A percentile compares a stretch with the other conserved stretches of the same genome.
These are phyloP conservation scores for Dioszegia hungarica DNA, from an alignment of 768 basidiomycete species.

Conservation along the genomic window DNA sequence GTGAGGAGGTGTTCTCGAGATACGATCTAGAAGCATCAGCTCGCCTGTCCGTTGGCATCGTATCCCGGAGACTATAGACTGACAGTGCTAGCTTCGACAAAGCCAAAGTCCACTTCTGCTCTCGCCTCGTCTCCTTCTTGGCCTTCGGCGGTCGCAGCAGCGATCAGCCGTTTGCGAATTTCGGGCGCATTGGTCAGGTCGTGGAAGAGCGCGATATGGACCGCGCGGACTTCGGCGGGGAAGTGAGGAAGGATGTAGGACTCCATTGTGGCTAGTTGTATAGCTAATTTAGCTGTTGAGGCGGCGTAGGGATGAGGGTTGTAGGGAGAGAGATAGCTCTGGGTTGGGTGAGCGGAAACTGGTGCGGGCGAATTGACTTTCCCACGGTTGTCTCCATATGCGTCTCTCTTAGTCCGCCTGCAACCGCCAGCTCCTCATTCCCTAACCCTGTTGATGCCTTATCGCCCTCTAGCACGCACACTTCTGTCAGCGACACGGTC, in stretches of 20 bases:
- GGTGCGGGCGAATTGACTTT: neutral
- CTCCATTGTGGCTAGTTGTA: slow-evolving; percentile 42
- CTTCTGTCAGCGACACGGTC: too few species aligned
- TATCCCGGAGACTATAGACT: slow-evolving; percentile 35
- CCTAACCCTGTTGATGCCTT: too few species aligned
- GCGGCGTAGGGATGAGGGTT: neutral
- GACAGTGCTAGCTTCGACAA: slow-evolving; percentile 79
- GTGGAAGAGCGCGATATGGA: slow-evolving; percentile 64
- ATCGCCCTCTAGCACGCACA: too few species aligned
- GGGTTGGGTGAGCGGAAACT: neutral
- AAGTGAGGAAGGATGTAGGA: slow-evolving; percentile 43
- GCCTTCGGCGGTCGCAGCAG: slow-evolving; percentile 61
- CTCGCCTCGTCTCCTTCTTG: slow-evolving; percentile 62
- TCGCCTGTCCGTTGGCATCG: neutral
- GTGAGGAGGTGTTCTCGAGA: slow-evolving; percentile 76
- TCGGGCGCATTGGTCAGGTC: slow-evolving; percentile 61
- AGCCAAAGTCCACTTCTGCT: slow-evolving; percentile 79
- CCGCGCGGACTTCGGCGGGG: slow-evolving; percentile 38
- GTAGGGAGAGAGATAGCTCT: neutral
- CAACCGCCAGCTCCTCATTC: neutral
- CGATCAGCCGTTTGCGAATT: slow-evolving; percentile 64
- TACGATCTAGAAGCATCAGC: slow-evolving; percentile 59
- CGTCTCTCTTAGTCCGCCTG: neutral
- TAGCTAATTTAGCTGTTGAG: neutral
- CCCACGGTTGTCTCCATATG: slow-evolving; percentile 21